Conservation (phyloP, 2,329 filamentous ascomycete genomes). For the Blastomyces gilchristii region DNA sequence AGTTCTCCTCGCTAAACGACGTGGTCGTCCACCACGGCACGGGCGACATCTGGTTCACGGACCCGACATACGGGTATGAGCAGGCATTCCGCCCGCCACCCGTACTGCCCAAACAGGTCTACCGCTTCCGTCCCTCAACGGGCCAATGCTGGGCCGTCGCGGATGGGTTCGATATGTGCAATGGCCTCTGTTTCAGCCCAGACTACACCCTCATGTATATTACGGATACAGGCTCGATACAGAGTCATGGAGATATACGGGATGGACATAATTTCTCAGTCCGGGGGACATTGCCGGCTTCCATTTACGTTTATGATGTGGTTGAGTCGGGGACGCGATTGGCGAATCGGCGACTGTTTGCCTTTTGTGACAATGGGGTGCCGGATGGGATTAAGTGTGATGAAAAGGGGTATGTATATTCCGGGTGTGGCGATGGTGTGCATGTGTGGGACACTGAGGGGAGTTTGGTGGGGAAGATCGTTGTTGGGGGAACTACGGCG, state of each 20-base stretch:
- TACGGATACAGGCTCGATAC: conserved; percentile 30
- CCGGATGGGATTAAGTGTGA: conserved; percentile 42
- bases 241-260: conserved; percentile 16
- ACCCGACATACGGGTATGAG: conserved; percentile 30
- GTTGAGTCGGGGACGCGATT: conserved; percentile 35
- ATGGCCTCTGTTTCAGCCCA: conserved; percentile 36
- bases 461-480: conserved; percentile 47
- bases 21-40: conserved; percentile 27
- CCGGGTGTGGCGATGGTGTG: conserved; percentile 45
- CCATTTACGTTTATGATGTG: conserved; percentile 35
- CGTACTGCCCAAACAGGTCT: conserved; percentile 29
- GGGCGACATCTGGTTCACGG: conserved; percentile 32
- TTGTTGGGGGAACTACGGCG: conserved; percentile 37
- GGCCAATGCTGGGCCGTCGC: conserved; percentile 30
- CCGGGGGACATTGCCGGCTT: conserved; percentile 16
- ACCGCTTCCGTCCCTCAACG: conserved; percentile 29
- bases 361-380: conserved; percentile 39
- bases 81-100: conserved; percentile 28
- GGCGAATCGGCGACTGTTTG: conserved; percentile 43
- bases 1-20: conserved; percentile 33
- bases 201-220: conserved; percentile 33
- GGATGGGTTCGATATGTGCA: conserved; percentile 32
- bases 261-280: conserved; percentile 13
- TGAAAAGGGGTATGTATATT: conserved; percentile 46
- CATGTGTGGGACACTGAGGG: conserved; percentile 44